Evolutionary conservation across 1,139 yeast species (phyloP).

Genomic region (Protomyces pachydermus): DNA sequence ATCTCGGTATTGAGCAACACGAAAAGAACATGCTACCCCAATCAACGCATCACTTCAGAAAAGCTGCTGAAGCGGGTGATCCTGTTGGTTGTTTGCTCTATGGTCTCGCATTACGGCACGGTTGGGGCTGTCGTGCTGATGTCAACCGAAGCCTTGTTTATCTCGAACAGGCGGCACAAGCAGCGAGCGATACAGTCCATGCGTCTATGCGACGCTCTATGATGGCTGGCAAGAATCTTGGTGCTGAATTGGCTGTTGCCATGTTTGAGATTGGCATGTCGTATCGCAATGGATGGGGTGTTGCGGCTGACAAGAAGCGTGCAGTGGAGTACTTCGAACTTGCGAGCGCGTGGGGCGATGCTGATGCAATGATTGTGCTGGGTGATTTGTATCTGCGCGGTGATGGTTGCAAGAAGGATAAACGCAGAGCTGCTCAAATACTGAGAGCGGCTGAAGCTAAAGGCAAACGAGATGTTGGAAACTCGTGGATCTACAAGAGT

Average conservation of each 20-base stretch:
- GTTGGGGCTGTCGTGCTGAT: slow-evolving; percentile 65
- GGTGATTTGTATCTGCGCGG: slow-evolving; percentile 67
- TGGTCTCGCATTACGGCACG: slow-evolving; percentile 63
- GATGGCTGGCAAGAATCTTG: background rate
- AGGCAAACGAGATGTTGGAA: slow-evolving; percentile 63
- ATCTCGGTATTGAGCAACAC: slow-evolving; percentile 53
- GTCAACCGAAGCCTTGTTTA: slow-evolving; percentile 55
- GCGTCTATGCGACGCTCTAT: slow-evolving; percentile 4
- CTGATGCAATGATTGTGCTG: slow-evolving; percentile 64
- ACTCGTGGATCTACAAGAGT: slow-evolving; percentile 72
- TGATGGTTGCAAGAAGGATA: slow-evolving; percentile 53
- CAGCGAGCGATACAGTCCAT: background rate
- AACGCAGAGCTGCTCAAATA: slow-evolving; percentile 64
- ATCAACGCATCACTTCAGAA: slow-evolving; percentile 63
- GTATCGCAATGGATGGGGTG: slow-evolving; percentile 58
- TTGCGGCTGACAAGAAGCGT: slow-evolving; percentile 50
- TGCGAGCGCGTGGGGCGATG: slow-evolving; percentile 65
- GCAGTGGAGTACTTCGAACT: slow-evolving; percentile 60
- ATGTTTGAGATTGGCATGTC: slow-evolving; percentile 60
- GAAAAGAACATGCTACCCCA: slow-evolving; percentile 60
- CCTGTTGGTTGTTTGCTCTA: slow-evolving; percentile 67
- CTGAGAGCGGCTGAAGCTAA: slow-evolving; percentile 60
- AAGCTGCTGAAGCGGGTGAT: slow-evolving; percentile 57
- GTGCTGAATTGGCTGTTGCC: slow-evolving; percentile 43
- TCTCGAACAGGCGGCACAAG: slow-evolving; percentile 48